Evolutionary conservation across 2,329 filamentous ascomycete species (phyloP).

Genomic region (Talaromyces sp.): DNA sequence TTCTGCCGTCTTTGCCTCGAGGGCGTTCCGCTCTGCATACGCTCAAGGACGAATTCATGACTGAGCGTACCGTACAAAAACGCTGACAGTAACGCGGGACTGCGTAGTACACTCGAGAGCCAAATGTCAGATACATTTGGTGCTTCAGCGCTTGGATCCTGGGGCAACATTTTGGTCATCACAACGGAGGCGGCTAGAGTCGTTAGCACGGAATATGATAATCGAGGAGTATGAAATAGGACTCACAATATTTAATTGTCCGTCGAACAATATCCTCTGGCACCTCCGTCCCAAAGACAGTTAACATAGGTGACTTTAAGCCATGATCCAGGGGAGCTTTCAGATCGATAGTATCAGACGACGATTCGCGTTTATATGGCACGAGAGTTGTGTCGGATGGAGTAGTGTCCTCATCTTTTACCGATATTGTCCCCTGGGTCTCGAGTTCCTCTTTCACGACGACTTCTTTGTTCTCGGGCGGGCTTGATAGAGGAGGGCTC

Average conservation of each 20-base stretch:
- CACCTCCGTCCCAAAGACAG: conserved; percentile 12
- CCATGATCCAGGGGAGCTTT: conserved; percentile 7
- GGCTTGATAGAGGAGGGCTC: background rate
- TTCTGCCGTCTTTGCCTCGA: conserved; percentile 12
- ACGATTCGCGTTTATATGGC: background rate
- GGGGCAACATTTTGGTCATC: conserved; percentile 14
- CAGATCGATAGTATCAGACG: conserved; percentile 1
- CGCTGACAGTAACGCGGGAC: conserved; percentile 13
- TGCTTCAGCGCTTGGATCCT: background rate
- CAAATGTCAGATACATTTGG: conserved; percentile 14
- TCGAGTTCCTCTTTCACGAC: background rate
- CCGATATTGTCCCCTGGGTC: background rate
- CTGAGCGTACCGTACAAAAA: conserved; percentile 16
- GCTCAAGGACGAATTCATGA: conserved; percentile 14
- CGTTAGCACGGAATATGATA: background rate
- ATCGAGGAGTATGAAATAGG: background rate
- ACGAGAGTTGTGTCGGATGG: background rate
- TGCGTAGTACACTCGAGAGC: conserved; percentile 10
- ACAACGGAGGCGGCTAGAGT: conserved; percentile 12
- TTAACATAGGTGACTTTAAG: conserved; percentile 9
- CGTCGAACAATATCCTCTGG: conserved; percentile 11
- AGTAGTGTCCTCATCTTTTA: background rate
- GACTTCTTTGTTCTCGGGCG: background rate
- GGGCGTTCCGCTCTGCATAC: conserved; percentile 12
- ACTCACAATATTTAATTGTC: conserved; percentile 15